Percentiles rank a stretch among this genome's conserved stretches.
phyloP scores from a whole-genome alignment of 352 stramenopile species.

The Stramenopiles sp. region DNA sequence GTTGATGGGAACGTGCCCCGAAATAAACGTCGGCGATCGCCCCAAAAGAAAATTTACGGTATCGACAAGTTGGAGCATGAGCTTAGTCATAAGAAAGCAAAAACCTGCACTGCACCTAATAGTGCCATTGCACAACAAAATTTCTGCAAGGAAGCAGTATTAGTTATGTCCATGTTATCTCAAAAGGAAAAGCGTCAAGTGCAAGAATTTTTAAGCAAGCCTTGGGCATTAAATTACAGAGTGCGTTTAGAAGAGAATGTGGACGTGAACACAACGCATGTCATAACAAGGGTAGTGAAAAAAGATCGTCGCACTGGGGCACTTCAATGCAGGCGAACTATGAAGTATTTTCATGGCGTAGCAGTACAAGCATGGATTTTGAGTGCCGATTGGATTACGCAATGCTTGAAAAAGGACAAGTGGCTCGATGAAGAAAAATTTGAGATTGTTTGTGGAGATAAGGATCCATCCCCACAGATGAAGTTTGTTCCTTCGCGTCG shows the following conservation, averaged over 20 bases:
- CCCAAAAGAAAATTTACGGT: background rate
- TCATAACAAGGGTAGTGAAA: background rate
- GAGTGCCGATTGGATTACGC: background rate
- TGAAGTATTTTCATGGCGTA: slow-evolving; percentile 5
- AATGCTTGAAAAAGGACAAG: background rate
- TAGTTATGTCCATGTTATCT: background rate
- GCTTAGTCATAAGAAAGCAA: background rate
- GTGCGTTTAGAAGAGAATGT: background rate
- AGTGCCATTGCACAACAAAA: too few species aligned
- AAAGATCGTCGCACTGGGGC: background rate
- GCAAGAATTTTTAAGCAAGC: background rate
- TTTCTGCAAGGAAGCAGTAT: background rate
- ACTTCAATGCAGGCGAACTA: background rate
- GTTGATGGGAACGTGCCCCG: background rate
- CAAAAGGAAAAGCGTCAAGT: background rate
- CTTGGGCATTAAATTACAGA: background rate
- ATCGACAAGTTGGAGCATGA: background rate
- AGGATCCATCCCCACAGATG: background rate
- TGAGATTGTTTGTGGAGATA: slow-evolving; percentile 3
- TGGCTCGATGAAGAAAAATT: background rate
- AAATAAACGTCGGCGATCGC: background rate
- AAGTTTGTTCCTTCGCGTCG: background rate
- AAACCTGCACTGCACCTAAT: background rate
- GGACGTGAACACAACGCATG: background rate
- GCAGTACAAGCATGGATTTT: slow-evolving; percentile 9